phyloP scores from a whole-genome alignment of 805 yeast genomes.

The Citeromyces matritensis region DNA sequence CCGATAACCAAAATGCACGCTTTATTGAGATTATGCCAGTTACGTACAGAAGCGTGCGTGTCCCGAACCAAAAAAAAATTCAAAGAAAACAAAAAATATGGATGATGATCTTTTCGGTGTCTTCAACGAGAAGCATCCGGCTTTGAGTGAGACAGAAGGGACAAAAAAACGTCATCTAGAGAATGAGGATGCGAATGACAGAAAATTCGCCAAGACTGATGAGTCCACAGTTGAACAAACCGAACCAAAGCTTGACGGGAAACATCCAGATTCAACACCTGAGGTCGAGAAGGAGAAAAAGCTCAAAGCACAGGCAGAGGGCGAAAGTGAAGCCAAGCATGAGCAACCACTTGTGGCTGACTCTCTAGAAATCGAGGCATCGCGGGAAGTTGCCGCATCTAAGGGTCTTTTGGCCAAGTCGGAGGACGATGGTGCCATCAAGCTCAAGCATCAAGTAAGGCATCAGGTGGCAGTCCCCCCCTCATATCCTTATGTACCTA shows the following conservation, averaged over 20 bases:
- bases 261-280: conserved; percentile 2
- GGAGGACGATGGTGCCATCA: conserved; percentile 23
- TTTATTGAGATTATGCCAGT: too few species aligned
- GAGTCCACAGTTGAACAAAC: conserved; percentile 1
- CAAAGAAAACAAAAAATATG: conserved; percentile 6
- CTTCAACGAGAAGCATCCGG: conserved; percentile 36
- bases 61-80: too few species aligned
- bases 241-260: conserved; percentile 6
- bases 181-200: conserved; percentile 2
- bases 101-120: conserved; percentile 48
- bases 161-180: conserved; percentile 9
- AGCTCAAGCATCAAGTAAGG: conserved; percentile 83
- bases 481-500: conserved; percentile 75
- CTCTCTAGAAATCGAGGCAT: conserved; percentile 77
- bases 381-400: conserved; percentile 76
- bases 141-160: conserved; percentile 9
- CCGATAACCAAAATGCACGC: too few species aligned
- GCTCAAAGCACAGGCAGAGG: conserved; percentile 4
- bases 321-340: conserved; percentile 12
- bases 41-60: too few species aligned
- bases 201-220: conserved; percentile 5
- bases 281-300: conserved; percentile 5
- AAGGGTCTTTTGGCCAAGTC: conserved; percentile 42
- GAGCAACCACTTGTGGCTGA: conserved; percentile 65
- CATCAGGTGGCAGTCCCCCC: conserved; percentile 97